Conservation (phyloP, 768 basidiomycete species). For the Kwoniella botswanensis region DNA sequence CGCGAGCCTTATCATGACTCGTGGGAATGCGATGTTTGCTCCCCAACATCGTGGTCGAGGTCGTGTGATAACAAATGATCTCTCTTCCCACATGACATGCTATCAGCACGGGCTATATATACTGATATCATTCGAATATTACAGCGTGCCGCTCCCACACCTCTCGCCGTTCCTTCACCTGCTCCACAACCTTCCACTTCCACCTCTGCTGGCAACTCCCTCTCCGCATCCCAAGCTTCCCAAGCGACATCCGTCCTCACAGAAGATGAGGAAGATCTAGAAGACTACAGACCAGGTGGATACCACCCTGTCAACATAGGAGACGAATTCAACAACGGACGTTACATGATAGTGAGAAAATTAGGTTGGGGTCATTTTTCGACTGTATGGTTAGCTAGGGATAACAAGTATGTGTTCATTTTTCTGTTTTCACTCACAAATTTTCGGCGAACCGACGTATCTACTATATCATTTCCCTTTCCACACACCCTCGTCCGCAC, state of each 20-base stretch:
- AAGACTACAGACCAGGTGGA: constrained; percentile 73
- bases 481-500: constrained; percentile 1
- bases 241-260: constrained; percentile 53
- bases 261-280: constrained; percentile 74
- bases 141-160: constrained; percentile 27
- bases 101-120: neutral
- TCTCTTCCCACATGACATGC: neutral
- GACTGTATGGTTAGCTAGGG: constrained; percentile 59
- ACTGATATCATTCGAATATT: neutral
- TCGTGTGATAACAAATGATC: constrained; percentile 6
- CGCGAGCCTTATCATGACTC: constrained; percentile 19
- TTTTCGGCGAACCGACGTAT: neutral
- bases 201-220: constrained; percentile 32
- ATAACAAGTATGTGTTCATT: constrained; percentile 54
- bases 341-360: constrained; percentile 87
- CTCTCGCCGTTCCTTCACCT: constrained; percentile 33
- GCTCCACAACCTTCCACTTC: constrained; percentile 39
- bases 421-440: neutral
- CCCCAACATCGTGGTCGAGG: neutral
- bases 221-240: constrained; percentile 40
- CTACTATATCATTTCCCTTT: neutral
- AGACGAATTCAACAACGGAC: constrained; percentile 80
- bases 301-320: constrained; percentile 73
- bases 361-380: constrained; percentile 67
- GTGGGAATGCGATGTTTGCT: constrained; percentile 11